Percentiles rank a stretch among this genome's conserved stretches.
Conservation (phyloP, 306 rosid species). For the Hippophae tibetana region DNA sequence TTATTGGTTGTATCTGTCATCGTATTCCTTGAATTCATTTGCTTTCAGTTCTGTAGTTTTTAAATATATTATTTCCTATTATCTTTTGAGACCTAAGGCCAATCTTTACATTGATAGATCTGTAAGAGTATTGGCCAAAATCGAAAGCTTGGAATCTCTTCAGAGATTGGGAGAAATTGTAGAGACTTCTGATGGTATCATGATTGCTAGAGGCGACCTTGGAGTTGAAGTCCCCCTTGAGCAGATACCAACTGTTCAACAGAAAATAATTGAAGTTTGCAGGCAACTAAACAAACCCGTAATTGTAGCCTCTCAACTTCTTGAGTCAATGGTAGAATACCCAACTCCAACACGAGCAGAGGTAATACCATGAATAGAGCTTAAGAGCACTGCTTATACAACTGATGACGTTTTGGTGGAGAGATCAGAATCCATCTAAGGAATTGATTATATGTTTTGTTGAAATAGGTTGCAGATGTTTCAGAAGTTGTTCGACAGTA, state of each 20-base stretch:
- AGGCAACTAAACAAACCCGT: constrained; percentile 85
- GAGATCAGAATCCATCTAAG: not conserved
- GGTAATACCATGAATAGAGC: constrained; percentile 27
- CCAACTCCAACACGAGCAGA: constrained; percentile 97
- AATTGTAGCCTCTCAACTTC: constrained; percentile 89
- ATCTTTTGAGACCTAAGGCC: not conserved
- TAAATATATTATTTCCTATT: not conserved
- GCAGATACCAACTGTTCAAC: constrained; percentile 74
- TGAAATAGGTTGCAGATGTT: constrained; percentile 67
- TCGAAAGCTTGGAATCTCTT: constrained; percentile 80
- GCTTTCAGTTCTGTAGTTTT: not conserved
- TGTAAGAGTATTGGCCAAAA: constrained; percentile 64
- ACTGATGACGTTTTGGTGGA: not conserved
- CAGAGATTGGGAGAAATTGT: constrained; percentile 61
- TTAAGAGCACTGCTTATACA: not conserved
- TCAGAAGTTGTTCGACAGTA: constrained; percentile 81
- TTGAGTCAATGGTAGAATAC: constrained; percentile 87
- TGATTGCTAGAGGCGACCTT: constrained; percentile 89
- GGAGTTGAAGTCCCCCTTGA: constrained; percentile 91
- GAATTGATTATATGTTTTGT: not conserved
- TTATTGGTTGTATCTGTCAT: too few species aligned
- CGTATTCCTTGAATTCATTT: not conserved
- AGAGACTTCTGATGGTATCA: constrained; percentile 78
- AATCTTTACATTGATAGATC: constrained; percentile 35
- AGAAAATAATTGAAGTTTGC: constrained; percentile 49